A percentile compares a stretch with the other conserved stretches of the same genome.
Conservation (phyloP, 495 filamentous ascomycete genomes). For the Hypoxylon fragiforme region DNA sequence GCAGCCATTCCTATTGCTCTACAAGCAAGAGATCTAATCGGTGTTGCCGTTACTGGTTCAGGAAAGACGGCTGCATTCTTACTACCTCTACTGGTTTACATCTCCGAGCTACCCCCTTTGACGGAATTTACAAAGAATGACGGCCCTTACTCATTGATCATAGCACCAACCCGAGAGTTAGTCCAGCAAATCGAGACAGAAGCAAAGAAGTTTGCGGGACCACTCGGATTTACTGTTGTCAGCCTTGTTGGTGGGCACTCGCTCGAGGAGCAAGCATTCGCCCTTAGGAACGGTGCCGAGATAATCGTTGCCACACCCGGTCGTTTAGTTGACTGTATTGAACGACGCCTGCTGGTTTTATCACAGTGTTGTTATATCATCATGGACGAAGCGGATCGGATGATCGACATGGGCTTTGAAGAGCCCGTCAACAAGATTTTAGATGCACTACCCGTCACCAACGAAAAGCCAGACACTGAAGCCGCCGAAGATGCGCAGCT, state of each 20-base stretch:
- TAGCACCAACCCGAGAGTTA: slow-evolving; percentile 97
- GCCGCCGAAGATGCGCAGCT: slow-evolving; percentile 84
- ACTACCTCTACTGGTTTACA: slow-evolving; percentile 93
- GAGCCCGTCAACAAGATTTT: slow-evolving; percentile 98
- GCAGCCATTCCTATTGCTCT: slow-evolving; percentile 95
- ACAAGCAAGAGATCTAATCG: slow-evolving; percentile 91
- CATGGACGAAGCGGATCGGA: slow-evolving; percentile 95
- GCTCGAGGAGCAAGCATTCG: slow-evolving; percentile 92
- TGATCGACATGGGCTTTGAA: slow-evolving; percentile 99
- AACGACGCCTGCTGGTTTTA: slow-evolving; percentile 87
- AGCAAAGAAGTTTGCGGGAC: slow-evolving; percentile 88
- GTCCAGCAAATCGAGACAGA: slow-evolving; percentile 97
- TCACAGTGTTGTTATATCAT: slow-evolving; percentile 98
- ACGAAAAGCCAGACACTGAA: slow-evolving; percentile 95
- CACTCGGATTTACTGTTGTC: slow-evolving; percentile 92
- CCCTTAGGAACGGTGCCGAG: slow-evolving; percentile 91
- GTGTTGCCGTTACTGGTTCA: slow-evolving; percentile 97
- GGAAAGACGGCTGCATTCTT: slow-evolving; percentile 98
- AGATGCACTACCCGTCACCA: slow-evolving; percentile 90
- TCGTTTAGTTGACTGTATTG: slow-evolving; percentile 95
- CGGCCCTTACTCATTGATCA: slow-evolving; percentile 93
- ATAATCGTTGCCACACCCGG: slow-evolving; percentile 98
- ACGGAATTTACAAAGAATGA: slow-evolving; percentile 91
- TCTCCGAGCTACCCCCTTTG: slow-evolving; percentile 83
- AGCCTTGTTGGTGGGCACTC: slow-evolving; percentile 97